Conservation (phyloP, 768 basidiomycete species). For the Mycena leptocephala region DNA sequence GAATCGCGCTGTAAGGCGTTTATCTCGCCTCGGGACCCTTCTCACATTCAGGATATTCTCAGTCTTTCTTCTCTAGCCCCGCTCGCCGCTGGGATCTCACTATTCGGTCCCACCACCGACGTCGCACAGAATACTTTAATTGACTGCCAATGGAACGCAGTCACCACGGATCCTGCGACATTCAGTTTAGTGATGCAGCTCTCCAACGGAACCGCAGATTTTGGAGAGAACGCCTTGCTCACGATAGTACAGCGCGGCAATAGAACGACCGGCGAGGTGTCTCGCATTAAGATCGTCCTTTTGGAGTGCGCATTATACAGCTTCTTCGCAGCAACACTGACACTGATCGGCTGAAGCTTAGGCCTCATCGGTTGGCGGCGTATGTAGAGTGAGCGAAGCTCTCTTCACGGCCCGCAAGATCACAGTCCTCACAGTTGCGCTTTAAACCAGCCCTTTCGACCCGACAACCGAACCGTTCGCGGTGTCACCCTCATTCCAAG, state of each 20-base stretch:
- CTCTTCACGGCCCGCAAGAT: neutral
- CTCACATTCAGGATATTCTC: neutral
- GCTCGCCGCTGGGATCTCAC: slow-evolving; percentile 11
- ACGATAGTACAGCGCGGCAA: slow-evolving; percentile 10
- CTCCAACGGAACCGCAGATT: neutral
- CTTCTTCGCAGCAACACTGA: slow-evolving; percentile 3
- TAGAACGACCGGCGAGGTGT: slow-evolving; percentile 1
- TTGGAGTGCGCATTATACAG: slow-evolving; percentile 1
- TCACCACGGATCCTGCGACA: slow-evolving; percentile 4
- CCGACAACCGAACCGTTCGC: slow-evolving; percentile 7
- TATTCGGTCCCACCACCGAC: slow-evolving; percentile 1
- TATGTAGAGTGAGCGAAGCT: slow-evolving; percentile 8
- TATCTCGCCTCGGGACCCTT: neutral
- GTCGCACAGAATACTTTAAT: neutral
- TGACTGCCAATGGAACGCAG: slow-evolving; percentile 15
- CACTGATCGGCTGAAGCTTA: neutral
- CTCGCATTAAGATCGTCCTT: neutral
- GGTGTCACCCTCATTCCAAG: slow-evolving; percentile 12
- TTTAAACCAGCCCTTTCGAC: slow-evolving; percentile 11
- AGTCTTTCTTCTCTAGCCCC: slow-evolving; percentile 1
- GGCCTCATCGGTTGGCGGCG: slow-evolving; percentile 16
- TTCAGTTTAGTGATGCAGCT: slow-evolving; percentile 16
- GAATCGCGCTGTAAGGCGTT: slow-evolving; percentile 6
- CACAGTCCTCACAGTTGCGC: neutral
- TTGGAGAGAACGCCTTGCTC: slow-evolving; percentile 3